A percentile compares a stretch with the other conserved stretches of the same genome.
These are phyloP conservation scores for Brettanomyces bruxellensis DNA, from an alignment of 805 yeast genomes.

Conservation along the genomic window DNA sequence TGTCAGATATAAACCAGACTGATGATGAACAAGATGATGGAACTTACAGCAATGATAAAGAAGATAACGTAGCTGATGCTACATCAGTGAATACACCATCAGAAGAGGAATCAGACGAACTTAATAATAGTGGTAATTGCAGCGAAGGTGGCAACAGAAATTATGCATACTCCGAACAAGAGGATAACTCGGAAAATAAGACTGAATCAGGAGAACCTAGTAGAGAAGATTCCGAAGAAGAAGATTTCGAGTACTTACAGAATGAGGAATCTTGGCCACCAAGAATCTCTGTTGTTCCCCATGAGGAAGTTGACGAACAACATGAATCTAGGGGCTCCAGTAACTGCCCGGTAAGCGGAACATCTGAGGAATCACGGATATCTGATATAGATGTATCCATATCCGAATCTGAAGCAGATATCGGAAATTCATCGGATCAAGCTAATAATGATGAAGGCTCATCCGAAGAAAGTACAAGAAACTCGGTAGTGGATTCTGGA, in stretches of 20 bases:
- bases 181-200: no score
- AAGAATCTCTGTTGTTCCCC: background rate
- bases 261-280: background rate
- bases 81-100: background rate
- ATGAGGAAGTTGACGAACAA: background rate
- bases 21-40: constrained; percentile 6
- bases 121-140: background rate
- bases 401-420: background rate
- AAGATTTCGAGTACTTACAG: no score
- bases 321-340: background rate
- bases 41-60: background rate
- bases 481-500: background rate
- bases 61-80: constrained; percentile 1
- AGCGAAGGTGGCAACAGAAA: no score
- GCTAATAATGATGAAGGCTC: background rate
- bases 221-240: no score
- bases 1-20: constrained; percentile 2
- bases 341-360: no score
- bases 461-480: background rate
- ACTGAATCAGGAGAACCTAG: no score
- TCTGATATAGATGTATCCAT: background rate
- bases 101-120: background rate
- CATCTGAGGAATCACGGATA: background rate
- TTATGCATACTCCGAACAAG: no score
- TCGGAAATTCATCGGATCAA: no score